Evolutionary conservation across 169 alveolate species (phyloP), one percentile per base, ranked within the genome.

Genomic region (Cryptosporidium xiaoi): DNA sequence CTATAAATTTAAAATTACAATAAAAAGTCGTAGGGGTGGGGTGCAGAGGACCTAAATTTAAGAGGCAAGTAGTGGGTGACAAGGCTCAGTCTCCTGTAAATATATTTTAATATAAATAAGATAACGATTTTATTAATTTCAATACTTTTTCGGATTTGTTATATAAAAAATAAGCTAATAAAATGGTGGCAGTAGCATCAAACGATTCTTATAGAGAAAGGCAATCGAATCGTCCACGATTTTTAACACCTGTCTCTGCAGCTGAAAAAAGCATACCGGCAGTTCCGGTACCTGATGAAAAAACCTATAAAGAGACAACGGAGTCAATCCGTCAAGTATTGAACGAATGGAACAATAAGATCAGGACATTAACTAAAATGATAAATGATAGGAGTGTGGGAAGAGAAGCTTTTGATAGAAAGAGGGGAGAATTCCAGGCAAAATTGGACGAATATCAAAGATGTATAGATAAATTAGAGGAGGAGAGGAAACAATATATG

Each of bases 341-440:
- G 44, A 77, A 77, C 16, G 87, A 77, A 44, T 77, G 87, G 87
- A 77, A 77, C 62, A 46, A 48, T 29, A 77, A 77, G 64, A 77
- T 77, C 15, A 56, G 87, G 31, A 56, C 40, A 10, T 27, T 77
- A 36, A 77, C 87, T 8, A 56, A 77, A 46, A 56, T 77, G 71
- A 77, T 77, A 1, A 77, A 77, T 77, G 87, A 77, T 1, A 56
- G 87, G 50, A 77, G 87, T 66, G 87, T 77, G 62, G 87, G 87
- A 24, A 77, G 87, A 29, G 87, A 77, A 31, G 71, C 77, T 13
- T 77, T 77, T 6, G 87, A 77, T 24, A 77, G 87, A 48, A 77
- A 77, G 20, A 77, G 64, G 65, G 64, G 87, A 13, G 87, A 77
- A 48, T 77, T 77, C n/a, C 87, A 77, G 33, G 60, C 71, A 16